Base-by-base conservation (phyloP, 345 rosid genomes). In the Salix udensis region DNA sequence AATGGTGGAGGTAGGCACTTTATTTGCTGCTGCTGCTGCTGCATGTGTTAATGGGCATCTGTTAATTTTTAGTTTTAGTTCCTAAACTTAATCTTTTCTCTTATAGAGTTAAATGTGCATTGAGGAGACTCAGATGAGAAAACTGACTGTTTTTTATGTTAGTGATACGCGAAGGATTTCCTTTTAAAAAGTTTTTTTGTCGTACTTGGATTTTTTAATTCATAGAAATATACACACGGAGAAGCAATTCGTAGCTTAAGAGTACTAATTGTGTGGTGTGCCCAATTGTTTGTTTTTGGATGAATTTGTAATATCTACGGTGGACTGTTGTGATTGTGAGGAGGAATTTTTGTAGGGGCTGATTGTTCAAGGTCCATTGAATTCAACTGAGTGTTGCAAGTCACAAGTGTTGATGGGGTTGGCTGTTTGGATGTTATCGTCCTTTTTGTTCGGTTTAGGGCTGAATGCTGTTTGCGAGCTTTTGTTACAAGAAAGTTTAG, bases 1-100 rank as follows among this genome's bases (percentile, higher is more conserved):
- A 84, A 77, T 73, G 86, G 82, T 12, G 88, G 88, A 81, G 87
- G 90, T 88, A 71, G 21, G 28, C 19, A 55, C 23, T 23, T 24
- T 68, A 3, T 24, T 30, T 76, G 31, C 30, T 30, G 30, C 30
- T 30, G 30, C 30, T 28, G 4, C 58, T 42, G 58, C 23, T n/a
- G 11, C 30, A 39, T 36, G 30, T n/a, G 23, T 48, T 61, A 6
- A 15, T 67, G 70, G 72, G 44, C 15, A 31, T 52, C 55, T 42
- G 14, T 65, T n/a, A 42, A 24, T 58, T 76, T 68, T 12, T 31
- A 4, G 1, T 30, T 52, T 21, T 67, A 7, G 65, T 46, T 13
- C 24, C 14, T 68, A 23, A 6, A 18, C 64, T 50, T 61, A 10
- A 14, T 50, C 66, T 18, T 44, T 18, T 44, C 5, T 30, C 11